A percentile compares a stretch with the other conserved stretches of the same genome.
phyloP scores from a whole-genome alignment of 331 rosid species.

The Pyracantha coccinea region DNA sequence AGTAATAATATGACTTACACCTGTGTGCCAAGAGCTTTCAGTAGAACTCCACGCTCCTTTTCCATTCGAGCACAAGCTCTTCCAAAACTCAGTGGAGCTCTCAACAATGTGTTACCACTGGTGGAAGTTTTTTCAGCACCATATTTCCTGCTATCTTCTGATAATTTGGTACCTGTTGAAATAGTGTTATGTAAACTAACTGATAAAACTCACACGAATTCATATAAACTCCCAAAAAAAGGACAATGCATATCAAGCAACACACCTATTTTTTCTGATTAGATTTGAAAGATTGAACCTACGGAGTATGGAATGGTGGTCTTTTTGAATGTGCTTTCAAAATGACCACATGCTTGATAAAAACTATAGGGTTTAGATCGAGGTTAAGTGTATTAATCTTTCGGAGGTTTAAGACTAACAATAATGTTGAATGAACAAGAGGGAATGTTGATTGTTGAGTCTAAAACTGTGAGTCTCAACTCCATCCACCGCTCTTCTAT shows the following conservation, averaged over 20 bases:
- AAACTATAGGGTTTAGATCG: background rate
- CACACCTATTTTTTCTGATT: slow-evolving; percentile 31
- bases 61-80: slow-evolving; percentile 88
- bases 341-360: background rate
- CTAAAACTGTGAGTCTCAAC: too few relatives aligned
- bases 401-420: background rate
- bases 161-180: slow-evolving; percentile 72
- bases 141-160: slow-evolving; percentile 90
- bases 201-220: background rate
- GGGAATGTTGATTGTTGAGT: too few relatives aligned
- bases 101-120: slow-evolving; percentile 61
- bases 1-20: slow-evolving; percentile 22
- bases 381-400: background rate
- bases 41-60: slow-evolving; percentile 66
- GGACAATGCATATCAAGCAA: slow-evolving; percentile 5
- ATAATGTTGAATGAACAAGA: too few relatives aligned
- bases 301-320: background rate
- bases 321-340: background rate
- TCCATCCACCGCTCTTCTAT: too few relatives aligned
- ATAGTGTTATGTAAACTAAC: background rate
- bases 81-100: slow-evolving; percentile 57
- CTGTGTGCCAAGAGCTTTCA: slow-evolving; percentile 89
- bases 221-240: background rate
- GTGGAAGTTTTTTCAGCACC: slow-evolving; percentile 84
- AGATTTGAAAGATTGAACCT: background rate